These are phyloP conservation scores for Sanghuangporus baumii DNA, from an alignment of 1,284 basidiomycete species.

Conservation along the genomic window DNA sequence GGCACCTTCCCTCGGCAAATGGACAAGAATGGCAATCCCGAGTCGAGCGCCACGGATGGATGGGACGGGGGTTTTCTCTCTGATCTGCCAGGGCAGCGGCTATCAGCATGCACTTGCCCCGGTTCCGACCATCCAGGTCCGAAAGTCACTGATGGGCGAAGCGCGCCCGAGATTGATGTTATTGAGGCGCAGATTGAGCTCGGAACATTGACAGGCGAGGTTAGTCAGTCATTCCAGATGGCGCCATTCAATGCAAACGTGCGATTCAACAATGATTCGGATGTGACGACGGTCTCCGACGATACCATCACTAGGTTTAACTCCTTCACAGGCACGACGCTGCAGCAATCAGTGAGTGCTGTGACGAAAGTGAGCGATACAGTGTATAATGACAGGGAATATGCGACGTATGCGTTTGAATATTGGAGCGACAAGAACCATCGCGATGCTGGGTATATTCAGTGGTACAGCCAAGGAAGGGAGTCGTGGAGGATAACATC, in stretches of 20 bases:
- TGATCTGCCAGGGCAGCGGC: slow-evolving; percentile 52
- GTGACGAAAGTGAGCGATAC: slow-evolving; percentile 49
- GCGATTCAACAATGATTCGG: slow-evolving; percentile 48
- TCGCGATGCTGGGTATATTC: slow-evolving; percentile 61
- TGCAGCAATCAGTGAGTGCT: slow-evolving; percentile 76
- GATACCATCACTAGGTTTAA: slow-evolving; percentile 51
- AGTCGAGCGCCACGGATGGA: slow-evolving; percentile 46
- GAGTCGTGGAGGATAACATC: slow-evolving; percentile 64
- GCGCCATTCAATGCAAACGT: slow-evolving; percentile 79
- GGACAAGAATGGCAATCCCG: slow-evolving; percentile 43
- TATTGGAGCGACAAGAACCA: slow-evolving; percentile 64
- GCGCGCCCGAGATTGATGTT: slow-evolving; percentile 63
- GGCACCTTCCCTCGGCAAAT: slow-evolving; percentile 85
- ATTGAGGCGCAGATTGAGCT: slow-evolving; percentile 53
- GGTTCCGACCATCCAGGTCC: slow-evolving; percentile 65
- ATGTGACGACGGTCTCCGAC: slow-evolving; percentile 53
- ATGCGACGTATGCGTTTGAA: slow-evolving; percentile 64
- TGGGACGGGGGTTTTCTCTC: slow-evolving; percentile 35
- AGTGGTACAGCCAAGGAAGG: slow-evolving; percentile 62
- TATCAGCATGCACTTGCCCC: slow-evolving; percentile 51
- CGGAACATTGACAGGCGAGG: slow-evolving; percentile 40
- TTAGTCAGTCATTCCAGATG: slow-evolving; percentile 75
- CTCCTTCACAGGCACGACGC: slow-evolving; percentile 68
- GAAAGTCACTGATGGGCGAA: slow-evolving; percentile 40
- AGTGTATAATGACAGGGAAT: slow-evolving; percentile 50